Conservation (phyloP, 2,329 filamentous ascomycete species). For the Botrytis deweyae region DNA sequence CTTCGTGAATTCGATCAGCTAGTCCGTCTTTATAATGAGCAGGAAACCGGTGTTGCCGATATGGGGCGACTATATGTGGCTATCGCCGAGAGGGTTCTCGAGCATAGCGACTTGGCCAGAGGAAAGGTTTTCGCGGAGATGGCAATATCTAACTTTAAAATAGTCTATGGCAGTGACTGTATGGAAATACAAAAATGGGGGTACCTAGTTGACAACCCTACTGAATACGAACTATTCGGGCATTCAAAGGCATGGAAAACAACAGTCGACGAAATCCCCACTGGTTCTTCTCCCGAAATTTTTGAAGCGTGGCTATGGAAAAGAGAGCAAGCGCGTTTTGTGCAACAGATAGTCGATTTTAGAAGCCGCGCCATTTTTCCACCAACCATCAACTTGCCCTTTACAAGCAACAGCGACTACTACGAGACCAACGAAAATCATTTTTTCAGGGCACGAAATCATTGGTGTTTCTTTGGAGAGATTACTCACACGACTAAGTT, state of each 20-base stretch:
- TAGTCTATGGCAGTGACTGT: conserved; percentile 25
- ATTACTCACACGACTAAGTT: conserved; percentile 27
- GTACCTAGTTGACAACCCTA: conserved; percentile 26
- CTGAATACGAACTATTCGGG: conserved; percentile 26
- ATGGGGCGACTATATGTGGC: conserved; percentile 34
- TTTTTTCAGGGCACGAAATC: conserved; percentile 22
- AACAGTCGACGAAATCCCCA: conserved; percentile 25
- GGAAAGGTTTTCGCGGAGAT: conserved; percentile 36
- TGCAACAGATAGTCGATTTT: conserved; percentile 24
- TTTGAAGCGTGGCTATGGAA: conserved; percentile 34
- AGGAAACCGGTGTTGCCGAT: conserved; percentile 30
- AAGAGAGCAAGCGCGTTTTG: conserved; percentile 24
- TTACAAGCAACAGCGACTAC: conserved; percentile 25
- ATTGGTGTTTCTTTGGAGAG: conserved; percentile 33
- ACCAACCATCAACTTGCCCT: conserved; percentile 26
- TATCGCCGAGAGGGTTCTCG: conserved; percentile 36
- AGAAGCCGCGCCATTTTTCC: conserved; percentile 32
- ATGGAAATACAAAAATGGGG: conserved; percentile 19
- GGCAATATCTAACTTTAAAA: conserved; percentile 27
- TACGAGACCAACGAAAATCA: conserved; percentile 24
- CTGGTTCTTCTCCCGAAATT: conserved; percentile 20
- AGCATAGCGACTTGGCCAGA: conserved; percentile 39
- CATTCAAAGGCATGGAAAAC: conserved; percentile 27
- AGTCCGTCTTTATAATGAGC: conserved; percentile 35
- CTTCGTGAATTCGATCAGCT: conserved; percentile 34